A percentile compares a stretch with the other conserved stretches of the same genome.
phyloP scores from a whole-genome alignment of 192 early-diverging fungal genomes.

The Mortierella hygrophila region DNA sequence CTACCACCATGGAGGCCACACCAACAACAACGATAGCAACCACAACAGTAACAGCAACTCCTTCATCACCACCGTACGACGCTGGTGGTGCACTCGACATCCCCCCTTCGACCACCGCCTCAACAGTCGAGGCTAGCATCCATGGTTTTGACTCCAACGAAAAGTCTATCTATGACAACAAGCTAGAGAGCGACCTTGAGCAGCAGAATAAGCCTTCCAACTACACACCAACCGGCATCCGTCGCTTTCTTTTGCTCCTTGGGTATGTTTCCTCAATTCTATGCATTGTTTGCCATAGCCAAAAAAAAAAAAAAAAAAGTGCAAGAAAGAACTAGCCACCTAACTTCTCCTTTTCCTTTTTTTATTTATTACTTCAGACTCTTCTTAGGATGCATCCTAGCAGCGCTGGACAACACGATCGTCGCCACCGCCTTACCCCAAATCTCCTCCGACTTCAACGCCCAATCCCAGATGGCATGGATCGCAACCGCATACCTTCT shows the following conservation, averaged over 20 bases:
- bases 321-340: neutral
- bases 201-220: neutral
- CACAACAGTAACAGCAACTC: neutral
- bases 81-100: neutral
- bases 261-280: neutral
- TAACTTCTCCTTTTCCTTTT: neutral
- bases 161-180: neutral
- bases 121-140: neutral
- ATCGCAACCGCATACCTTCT: slow-evolving; percentile 83
- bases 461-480: slow-evolving; percentile 81
- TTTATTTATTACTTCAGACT: slow-evolving; percentile 49
- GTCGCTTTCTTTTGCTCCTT: neutral
- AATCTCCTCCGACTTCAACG: slow-evolving; percentile 79
- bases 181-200: neutral
- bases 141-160: neutral
- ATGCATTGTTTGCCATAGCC: too few relatives aligned
- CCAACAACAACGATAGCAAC: neutral
- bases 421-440: slow-evolving; percentile 79
- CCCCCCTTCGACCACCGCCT: neutral
- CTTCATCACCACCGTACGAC: neutral
- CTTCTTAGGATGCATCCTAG: slow-evolving; percentile 76
- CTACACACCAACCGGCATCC: neutral
- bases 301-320: neutral
- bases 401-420: slow-evolving; percentile 85
- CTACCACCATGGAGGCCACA: neutral